Evolutionary conservation across 805 yeast species (phyloP).

Genomic region (Wickerhamiella australiensis): DNA sequence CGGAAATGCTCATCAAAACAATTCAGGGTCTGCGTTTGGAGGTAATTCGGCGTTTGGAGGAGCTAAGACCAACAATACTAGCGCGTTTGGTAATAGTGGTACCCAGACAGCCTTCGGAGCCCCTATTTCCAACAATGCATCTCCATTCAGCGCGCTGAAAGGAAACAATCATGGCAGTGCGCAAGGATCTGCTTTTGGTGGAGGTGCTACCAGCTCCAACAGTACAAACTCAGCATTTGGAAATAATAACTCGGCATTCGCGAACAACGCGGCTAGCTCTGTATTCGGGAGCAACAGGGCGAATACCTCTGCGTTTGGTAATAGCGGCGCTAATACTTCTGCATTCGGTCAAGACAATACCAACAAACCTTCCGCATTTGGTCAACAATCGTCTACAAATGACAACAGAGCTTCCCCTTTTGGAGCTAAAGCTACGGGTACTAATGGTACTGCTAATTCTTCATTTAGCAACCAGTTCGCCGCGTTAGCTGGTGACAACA

Average conservation of each 20-base stretch:
- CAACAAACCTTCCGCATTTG: not conserved
- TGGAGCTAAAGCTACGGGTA: no score
- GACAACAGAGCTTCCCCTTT: not conserved
- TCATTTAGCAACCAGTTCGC: not conserved
- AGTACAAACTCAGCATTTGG: constrained; percentile 5
- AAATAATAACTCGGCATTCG: not conserved
- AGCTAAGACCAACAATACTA: not conserved
- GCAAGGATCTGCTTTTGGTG: not conserved
- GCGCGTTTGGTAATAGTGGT: not conserved
- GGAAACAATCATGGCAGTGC: not conserved
- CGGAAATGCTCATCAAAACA: not conserved
- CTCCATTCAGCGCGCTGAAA: not conserved
- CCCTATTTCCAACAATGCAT: not conserved
- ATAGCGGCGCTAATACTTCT: not conserved
- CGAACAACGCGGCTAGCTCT: no score
- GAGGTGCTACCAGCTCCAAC: not conserved
- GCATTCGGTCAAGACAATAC: constrained; percentile 2
- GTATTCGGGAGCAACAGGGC: not conserved
- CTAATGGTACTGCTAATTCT: not conserved
- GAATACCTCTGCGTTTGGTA: constrained; percentile 3
- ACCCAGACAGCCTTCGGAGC: not conserved
- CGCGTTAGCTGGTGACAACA: not conserved
- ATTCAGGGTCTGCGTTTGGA: not conserved
- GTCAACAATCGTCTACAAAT: not conserved
- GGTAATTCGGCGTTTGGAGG: not conserved